These are phyloP conservation scores for Acorus calamus DNA, from an alignment of 106 monocot genomes.

Conservation along the genomic window DNA sequence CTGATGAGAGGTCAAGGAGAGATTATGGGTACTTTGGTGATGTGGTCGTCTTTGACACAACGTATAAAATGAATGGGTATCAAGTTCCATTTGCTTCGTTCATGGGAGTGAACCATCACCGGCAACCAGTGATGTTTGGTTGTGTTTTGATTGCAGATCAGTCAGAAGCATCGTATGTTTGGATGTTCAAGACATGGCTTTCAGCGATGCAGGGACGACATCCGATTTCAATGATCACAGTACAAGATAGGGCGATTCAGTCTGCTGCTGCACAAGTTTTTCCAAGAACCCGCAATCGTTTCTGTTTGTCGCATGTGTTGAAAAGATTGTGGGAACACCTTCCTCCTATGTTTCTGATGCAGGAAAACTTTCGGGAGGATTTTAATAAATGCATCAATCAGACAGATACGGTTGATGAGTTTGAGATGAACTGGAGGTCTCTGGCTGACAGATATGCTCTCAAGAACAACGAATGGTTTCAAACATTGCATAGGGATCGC, in stretches of 20 bases:
- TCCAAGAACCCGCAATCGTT: background rate
- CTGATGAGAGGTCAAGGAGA: background rate
- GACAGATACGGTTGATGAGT: background rate
- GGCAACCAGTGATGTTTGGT: background rate
- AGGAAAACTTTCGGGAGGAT: background rate
- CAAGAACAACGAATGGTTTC: background rate
- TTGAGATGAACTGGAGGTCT: background rate
- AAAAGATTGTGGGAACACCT: background rate
- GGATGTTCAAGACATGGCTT: conserved; percentile 2
- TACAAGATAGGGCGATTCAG: background rate
- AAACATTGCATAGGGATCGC: conserved; percentile 1
- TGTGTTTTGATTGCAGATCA: background rate
- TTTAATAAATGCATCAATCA: conserved; percentile 2
- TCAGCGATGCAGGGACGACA: background rate
- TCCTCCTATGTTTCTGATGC: background rate
- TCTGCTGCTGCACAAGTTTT: background rate
- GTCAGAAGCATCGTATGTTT: background rate
- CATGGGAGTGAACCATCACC: background rate
- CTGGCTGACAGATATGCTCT: conserved; percentile 2
- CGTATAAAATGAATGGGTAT: background rate
- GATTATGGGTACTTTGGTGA: background rate
- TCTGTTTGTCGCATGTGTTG: background rate
- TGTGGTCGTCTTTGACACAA: background rate
- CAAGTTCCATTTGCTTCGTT: background rate
- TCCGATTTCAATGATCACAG: background rate